Conservation (phyloP, 371 early-diverging fungal species). For the Mucor racemosus region DNA sequence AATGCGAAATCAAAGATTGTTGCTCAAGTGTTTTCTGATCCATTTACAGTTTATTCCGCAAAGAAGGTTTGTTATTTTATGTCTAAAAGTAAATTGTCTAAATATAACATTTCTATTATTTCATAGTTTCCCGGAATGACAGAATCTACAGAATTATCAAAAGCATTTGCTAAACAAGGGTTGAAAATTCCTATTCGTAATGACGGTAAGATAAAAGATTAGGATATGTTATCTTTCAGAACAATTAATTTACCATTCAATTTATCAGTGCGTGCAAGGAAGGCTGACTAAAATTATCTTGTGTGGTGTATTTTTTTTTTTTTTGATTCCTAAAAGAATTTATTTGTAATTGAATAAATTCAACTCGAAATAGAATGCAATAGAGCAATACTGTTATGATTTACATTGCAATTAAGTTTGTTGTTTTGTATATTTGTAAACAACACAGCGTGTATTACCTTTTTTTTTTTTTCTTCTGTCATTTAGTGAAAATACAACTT, state of each 20-base stretch:
- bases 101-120: not conserved
- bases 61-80: slow-evolving; percentile 41
- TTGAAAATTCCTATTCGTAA: slow-evolving; percentile 92
- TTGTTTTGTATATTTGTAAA: no score
- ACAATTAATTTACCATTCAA: not conserved
- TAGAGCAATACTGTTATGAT: no score
- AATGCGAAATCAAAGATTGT: slow-evolving; percentile 62
- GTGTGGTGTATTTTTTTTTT: not conserved
- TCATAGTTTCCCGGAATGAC: slow-evolving; percentile 64
- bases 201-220: slow-evolving; percentile 53
- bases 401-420: no score
- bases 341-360: not conserved
- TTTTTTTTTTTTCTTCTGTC: no score
- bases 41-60: slow-evolving; percentile 65
- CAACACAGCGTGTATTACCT: no score
- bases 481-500: no score
- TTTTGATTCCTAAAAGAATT: not conserved
- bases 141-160: slow-evolving; percentile 88
- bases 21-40: slow-evolving; percentile 59
- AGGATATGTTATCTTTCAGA: not conserved
- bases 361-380: not conserved
- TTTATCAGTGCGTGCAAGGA: slow-evolving; percentile 29
- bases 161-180: slow-evolving; percentile 90
- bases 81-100: not conserved
- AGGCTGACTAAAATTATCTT: slow-evolving; percentile 24